Base-by-base conservation (phyloP, 495 filamentous ascomycete genomes). In the Talaromyces liani region DNA sequence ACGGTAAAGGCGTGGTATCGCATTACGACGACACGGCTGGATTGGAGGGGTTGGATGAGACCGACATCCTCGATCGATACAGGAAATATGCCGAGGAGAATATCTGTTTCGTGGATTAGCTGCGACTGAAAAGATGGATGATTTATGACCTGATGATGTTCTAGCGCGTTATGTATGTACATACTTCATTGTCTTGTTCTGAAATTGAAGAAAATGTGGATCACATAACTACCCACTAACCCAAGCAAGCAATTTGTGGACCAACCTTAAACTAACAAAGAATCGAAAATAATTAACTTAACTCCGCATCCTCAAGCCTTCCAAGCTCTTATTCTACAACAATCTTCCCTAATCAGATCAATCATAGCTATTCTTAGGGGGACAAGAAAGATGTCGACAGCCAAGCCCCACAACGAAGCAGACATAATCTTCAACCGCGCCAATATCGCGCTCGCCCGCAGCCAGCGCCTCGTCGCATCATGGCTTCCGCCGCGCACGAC, bases 51-150 rank as follows among this genome's bases (percentile, higher is more conserved):
- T 65, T 85, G 16, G 77, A 75, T n/a, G 63, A 72, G 33, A 83
- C 81, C 5, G 81, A 85, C 69, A 67, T 84, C 12, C 65, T 85
- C n/a, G 69, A 78, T 41, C 69, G 82, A 14, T 85, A 85, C 66
- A 73, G 74, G 31, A 75, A 75, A 6, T 84, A 79, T 69, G 82
- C 83, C 1, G 71, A 80, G 55, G 81, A 85, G 63, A 80, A 66
- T 41, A 68, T 77, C n/a, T 80, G 77, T 60, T 66, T 49, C 10
- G n/a, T 5, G 16, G 45, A 49, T 49, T 49, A 49, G 18, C 8
- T 9, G 45, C 1, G n/a, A 20, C 8, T 45, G 39, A 6, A 6
- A n/a, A 18, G 39, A 45, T 45, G 18, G 36, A 49, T 9, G 45
- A 49, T 49, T 57, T 57, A 33, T 29, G 25, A 29, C 25, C 25